These are phyloP conservation scores for Endoconidiophora laricicola DNA, from an alignment of 2,329 filamentous ascomycete species.

Conservation along the genomic window DNA sequence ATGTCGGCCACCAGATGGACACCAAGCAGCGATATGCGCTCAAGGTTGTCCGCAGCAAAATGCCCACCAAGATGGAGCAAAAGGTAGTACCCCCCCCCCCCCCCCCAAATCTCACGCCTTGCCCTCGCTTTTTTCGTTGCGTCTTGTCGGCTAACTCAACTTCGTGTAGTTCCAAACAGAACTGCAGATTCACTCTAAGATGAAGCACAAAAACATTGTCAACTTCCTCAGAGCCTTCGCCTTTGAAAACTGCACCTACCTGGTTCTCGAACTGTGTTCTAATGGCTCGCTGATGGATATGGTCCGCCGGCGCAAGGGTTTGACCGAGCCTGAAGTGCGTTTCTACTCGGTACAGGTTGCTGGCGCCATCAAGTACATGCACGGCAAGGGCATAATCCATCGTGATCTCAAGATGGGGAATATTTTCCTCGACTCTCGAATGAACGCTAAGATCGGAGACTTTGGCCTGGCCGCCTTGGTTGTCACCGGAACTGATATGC, in stretches of 20 bases:
- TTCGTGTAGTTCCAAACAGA: conserved; percentile 53
- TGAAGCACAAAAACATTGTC: conserved; percentile 90
- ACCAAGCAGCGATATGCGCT: conserved; percentile 54
- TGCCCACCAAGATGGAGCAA: conserved; percentile 70
- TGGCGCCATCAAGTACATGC: conserved; percentile 95
- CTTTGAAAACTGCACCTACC: conserved; percentile 75
- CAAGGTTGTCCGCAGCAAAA: conserved; percentile 71
- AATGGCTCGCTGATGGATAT: conserved; percentile 97
- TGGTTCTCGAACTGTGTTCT: conserved; percentile 83
- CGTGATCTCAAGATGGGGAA: conserved; percentile 97
- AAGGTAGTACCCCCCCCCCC: conserved; percentile 39
- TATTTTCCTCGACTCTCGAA: conserved; percentile 80
- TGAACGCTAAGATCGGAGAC: conserved; percentile 97
- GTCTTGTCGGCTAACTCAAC: conserved; percentile 14
- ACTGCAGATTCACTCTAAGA: conserved; percentile 95
- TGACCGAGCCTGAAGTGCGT: conserved; percentile 86
- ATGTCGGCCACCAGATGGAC: conserved; percentile 50
- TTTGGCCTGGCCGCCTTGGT: conserved; percentile 88
- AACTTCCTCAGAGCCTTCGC: conserved; percentile 90
- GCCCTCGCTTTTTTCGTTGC: not conserved
- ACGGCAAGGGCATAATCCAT: conserved; percentile 89
- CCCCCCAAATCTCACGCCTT: not conserved
- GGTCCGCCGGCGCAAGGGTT: conserved; percentile 77
- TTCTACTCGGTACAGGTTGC: conserved; percentile 90
- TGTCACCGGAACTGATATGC: conserved; percentile 80